Evolutionary conservation across 768 basidiomycete species (phyloP), one percentile per base, ranked within the genome.

Genomic region (Rossbeevera mucosa): DNA sequence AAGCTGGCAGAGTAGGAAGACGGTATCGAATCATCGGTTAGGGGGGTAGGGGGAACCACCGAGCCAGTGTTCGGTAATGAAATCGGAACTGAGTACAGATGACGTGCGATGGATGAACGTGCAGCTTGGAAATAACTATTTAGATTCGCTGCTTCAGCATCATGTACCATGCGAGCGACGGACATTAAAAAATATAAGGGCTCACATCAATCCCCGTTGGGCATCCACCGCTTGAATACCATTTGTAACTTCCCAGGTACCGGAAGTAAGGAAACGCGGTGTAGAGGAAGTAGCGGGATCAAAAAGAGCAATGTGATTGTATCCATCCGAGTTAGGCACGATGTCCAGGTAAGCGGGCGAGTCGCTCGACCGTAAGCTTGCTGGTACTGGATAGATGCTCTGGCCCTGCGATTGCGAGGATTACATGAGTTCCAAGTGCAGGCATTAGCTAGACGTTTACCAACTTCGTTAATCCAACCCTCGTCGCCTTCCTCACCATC

Each of bases 301-400:
- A 75, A 94, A 99, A 28, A 94, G 78, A 0, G 95, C 96, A 61
- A 99, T 84, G 64, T 98, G 95, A 59, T 91, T 86, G 74, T 78
- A 97, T 0, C 96, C 96, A 4, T 88, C 82, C 22, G 73, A 61
- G 26, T 79, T 83, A 8, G 95, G 92, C 5, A 94, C 80, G 55
- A 99, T 79, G 67, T 99, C 96, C 45, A 99, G 78, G 69, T 98
- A 99, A 14, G 88, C 89, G 24, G 79, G 71, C 7, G 74, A 68
- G 31, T 75, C 75, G 6, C 68, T 66, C 12, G 67, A 66, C 40
- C 72, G 72, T 28, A 85, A 61, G 43, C 54, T 62, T 13, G 65
- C 51, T 18, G 84, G 79, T 18, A 90, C 71, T 1, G 81, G 78
- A 55, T 77, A 72, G 31, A 92, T 82, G 22, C 71, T 76, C 74